Evolutionary conservation across 208 protist species (phyloP).

Genomic region (Crithidia thermophila): DNA sequence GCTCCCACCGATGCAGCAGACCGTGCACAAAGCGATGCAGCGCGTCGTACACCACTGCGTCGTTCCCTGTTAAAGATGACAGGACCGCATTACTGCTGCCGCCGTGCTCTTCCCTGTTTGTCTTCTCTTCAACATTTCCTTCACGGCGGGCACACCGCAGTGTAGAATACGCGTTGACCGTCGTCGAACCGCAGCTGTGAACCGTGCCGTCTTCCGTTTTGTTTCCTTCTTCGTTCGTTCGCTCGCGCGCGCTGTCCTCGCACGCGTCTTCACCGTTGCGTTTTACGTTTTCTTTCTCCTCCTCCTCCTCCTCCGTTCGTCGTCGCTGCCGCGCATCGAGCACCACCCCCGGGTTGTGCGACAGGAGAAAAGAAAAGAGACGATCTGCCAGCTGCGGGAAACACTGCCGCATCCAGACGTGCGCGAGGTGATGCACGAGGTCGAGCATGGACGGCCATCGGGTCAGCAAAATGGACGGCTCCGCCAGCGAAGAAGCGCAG

Average conservation of each 20-base stretch:
- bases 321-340: constrained; percentile 12
- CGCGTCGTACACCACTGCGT: constrained; percentile 12
- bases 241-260: no score
- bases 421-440: constrained; percentile 32
- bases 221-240: no score
- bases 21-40: constrained; percentile 18
- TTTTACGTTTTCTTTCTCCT: neutral
- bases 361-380: constrained; percentile 24
- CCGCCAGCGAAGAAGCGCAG: neutral
- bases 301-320: neutral
- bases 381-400: constrained; percentile 11
- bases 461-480: neutral
- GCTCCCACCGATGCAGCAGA: constrained; percentile 25
- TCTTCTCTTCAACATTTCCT: neutral
- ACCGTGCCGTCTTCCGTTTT: no score
- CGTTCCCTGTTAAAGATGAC: neutral
- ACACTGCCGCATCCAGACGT: constrained; percentile 26
- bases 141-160: neutral
- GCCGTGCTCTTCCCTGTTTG: neutral
- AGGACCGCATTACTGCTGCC: neutral
- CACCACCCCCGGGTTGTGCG: constrained; percentile 21
- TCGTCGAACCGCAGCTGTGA: no score
- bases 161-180: neutral
- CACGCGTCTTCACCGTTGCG: neutral
- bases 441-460: constrained; percentile 38